These are phyloP conservation scores for Acmispon strigosus DNA, from an alignment of 306 rosid species.

Conservation along the genomic window DNA sequence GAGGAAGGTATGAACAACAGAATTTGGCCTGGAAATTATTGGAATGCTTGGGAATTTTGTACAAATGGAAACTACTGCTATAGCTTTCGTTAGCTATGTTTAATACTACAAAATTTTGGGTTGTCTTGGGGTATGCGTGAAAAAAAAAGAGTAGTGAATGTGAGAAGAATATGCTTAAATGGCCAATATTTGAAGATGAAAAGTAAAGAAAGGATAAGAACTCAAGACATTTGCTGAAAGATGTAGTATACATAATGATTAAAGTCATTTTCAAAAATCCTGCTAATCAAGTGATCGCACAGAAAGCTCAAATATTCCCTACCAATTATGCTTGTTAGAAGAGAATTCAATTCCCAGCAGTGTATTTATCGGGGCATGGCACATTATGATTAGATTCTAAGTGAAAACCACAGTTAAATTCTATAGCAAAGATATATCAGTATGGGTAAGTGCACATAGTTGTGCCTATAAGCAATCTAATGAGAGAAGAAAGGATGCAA, in stretches of 20 bases:
- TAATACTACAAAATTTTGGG: neutral
- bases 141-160: neutral
- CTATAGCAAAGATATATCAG: neutral
- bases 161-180: neutral
- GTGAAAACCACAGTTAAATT: neutral
- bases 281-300: neutral
- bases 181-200: neutral
- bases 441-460: neutral
- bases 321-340: neutral
- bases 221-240: neutral
- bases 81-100: neutral
- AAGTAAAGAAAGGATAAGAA: neutral
- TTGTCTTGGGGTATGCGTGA: neutral
- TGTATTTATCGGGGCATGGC: neutral
- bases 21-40: neutral
- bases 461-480: slow-evolving; percentile 10
- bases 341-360: neutral
- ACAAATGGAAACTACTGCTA: neutral
- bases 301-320: neutral
- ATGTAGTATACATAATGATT: neutral
- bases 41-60: neutral
- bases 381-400: neutral
- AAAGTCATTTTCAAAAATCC: neutral
- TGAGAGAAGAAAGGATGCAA: slow-evolving; percentile 9
- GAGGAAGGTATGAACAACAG: neutral